Evolutionary conservation across 192 early-diverging fungal species (phyloP).

Genomic region (Backusella parvicylindrica): DNA sequence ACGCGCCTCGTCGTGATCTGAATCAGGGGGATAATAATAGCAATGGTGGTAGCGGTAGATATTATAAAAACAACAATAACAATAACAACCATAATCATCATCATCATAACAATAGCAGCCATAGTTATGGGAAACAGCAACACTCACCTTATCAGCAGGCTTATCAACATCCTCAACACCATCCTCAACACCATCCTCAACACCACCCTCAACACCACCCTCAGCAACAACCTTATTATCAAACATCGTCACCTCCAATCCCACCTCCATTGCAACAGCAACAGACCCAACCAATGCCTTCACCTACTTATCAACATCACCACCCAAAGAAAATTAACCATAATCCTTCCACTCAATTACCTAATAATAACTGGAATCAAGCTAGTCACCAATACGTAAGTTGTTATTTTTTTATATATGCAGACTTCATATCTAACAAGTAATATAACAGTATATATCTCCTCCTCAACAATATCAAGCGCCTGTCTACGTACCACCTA

Average conservation of each 20-base stretch:
- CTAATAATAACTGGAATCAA: background rate
- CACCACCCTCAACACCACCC: background rate
- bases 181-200: background rate
- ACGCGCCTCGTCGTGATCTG: constrained; percentile 7
- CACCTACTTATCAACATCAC: constrained; percentile 12
- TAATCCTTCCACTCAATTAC: constrained; percentile 11
- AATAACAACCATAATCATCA: no score
- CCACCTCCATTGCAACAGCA: constrained; percentile 20
- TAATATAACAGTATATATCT: constrained; percentile 3
- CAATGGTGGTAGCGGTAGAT: background rate
- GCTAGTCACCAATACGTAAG: background rate
- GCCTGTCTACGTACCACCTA: background rate
- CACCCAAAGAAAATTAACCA: constrained; percentile 20
- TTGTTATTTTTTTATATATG: no score
- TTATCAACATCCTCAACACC: background rate
- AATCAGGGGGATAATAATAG: constrained; percentile 7
- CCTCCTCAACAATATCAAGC: background rate
- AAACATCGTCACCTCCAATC: background rate
- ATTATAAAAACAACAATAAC: background rate
- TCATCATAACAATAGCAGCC: background rate
- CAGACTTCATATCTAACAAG: background rate
- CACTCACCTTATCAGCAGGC: background rate
- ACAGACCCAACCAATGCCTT: background rate
- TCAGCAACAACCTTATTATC: background rate
- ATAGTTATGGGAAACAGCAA: background rate